Conservation (phyloP, 2,329 filamentous ascomycete species). For the Talaromyces atroroseus region DNA sequence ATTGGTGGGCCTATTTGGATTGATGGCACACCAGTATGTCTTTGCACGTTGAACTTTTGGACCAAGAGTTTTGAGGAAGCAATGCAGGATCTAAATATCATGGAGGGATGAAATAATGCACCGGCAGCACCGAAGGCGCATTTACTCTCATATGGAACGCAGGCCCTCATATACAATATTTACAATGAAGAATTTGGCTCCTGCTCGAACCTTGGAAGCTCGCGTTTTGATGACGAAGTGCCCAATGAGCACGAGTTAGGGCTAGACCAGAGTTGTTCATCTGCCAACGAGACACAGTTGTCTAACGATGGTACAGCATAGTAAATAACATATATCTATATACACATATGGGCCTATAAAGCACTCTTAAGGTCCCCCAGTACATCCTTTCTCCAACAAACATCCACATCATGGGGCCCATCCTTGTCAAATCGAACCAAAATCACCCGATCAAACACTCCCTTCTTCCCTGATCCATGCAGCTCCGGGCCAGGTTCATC, state of each 20-base stretch:
- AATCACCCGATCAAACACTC: conserved; percentile 52
- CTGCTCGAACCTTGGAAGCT: too few species aligned
- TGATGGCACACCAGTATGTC: conserved; percentile 5
- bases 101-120: background rate
- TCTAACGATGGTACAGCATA: background rate
- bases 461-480: conserved; percentile 43
- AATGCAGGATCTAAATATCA: background rate
- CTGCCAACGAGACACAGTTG: background rate
- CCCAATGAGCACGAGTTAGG: too few species aligned
- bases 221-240: too few species aligned
- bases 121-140: too few species aligned
- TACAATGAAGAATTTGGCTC: too few species aligned
- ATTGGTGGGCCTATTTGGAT: background rate
- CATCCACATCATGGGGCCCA: conserved; percentile 52
- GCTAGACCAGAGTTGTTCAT: background rate
- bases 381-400: conserved; percentile 46
- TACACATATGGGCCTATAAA: conserved; percentile 19
- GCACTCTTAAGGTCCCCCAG: conserved; percentile 21
- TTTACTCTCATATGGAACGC: background rate
- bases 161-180: too few species aligned
- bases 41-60: conserved; percentile 5
- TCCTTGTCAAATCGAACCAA: conserved; percentile 53
- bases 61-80: background rate
- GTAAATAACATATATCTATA: too few species aligned
- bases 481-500: conserved; percentile 54